These are phyloP conservation scores for Tarenaya hassleriana DNA, from an alignment of 345 rosid species.

Conservation along the genomic window DNA sequence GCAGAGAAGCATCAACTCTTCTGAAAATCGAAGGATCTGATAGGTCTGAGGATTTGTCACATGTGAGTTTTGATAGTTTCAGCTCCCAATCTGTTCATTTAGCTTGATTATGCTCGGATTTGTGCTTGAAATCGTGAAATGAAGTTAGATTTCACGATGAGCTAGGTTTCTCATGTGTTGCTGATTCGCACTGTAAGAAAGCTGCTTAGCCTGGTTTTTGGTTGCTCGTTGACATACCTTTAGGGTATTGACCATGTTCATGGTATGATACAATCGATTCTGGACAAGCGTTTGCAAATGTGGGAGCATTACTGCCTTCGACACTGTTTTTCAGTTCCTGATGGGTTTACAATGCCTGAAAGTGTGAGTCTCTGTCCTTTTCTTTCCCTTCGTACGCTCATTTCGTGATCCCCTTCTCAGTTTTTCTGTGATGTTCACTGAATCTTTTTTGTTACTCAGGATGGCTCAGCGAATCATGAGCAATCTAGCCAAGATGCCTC, in stretches of 20 bases:
- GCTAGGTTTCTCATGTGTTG: not conserved
- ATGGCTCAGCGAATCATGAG: slow-evolving; percentile 31
- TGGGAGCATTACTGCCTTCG: slow-evolving; percentile 74
- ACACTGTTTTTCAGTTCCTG: slow-evolving; percentile 65
- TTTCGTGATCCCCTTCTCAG: not conserved
- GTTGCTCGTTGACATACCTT: slow-evolving; percentile 5
- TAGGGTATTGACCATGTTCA: slow-evolving; percentile 61
- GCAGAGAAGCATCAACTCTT: slow-evolving; percentile 53
- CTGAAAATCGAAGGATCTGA: slow-evolving; percentile 40
- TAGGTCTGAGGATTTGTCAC: slow-evolving; percentile 42
- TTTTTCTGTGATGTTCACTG: not conserved
- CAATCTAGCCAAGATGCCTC: slow-evolving; percentile 32
- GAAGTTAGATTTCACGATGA: not conserved
- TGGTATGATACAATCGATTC: slow-evolving; percentile 39
- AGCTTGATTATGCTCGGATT: no score
- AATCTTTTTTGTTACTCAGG: slow-evolving; percentile 28
- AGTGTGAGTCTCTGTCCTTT: slow-evolving; percentile 38
- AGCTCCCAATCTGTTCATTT: not conserved
- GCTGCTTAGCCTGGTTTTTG: not conserved
- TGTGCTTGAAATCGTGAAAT: not conserved
- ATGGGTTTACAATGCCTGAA: slow-evolving; percentile 49
- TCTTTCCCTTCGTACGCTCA: not conserved
- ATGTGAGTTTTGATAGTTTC: slow-evolving; percentile 31
- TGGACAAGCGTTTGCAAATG: slow-evolving; percentile 49
- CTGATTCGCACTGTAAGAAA: no score